Conservation (phyloP, 352 stramenopile species). For the Hyaloperonospora arabidopsidis region DNA sequence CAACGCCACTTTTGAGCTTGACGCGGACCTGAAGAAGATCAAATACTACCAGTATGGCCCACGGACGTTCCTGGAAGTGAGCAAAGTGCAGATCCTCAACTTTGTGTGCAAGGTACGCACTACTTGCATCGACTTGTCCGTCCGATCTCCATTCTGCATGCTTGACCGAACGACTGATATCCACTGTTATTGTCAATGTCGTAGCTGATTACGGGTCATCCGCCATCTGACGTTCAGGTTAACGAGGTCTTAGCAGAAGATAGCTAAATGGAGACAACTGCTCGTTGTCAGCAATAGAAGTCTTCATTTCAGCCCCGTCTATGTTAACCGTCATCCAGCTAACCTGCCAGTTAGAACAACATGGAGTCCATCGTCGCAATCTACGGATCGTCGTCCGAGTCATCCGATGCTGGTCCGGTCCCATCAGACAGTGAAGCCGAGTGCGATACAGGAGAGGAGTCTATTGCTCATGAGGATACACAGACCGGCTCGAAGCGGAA, state of each 20-base stretch:
- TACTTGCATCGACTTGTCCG: not conserved
- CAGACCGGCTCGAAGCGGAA: slow-evolving; percentile 36
- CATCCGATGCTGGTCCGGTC: slow-evolving; percentile 11
- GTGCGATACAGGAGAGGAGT: not conserved
- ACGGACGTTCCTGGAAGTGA: slow-evolving; percentile 64
- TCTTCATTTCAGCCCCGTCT: slow-evolving; percentile 12
- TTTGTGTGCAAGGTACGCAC: slow-evolving; percentile 78
- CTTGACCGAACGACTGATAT: not conserved
- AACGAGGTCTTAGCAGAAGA: slow-evolving; percentile 59
- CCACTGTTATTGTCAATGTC: slow-evolving; percentile 1
- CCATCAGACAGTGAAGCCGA: slow-evolving; percentile 21
- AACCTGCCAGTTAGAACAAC: slow-evolving; percentile 5
- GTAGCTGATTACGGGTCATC: slow-evolving; percentile 60
- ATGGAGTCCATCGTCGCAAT: slow-evolving; percentile 39
- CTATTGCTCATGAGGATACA: not conserved
- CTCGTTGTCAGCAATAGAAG: too few species aligned
- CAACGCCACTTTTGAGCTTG: slow-evolving; percentile 53
- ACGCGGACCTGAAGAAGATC: slow-evolving; percentile 70
- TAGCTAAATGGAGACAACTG: slow-evolving; percentile 18
- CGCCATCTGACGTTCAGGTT: slow-evolving; percentile 60
- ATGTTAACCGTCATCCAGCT: slow-evolving; percentile 10
- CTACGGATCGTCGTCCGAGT: slow-evolving; percentile 32
- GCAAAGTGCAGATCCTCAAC: slow-evolving; percentile 81
- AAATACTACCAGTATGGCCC: slow-evolving; percentile 66
- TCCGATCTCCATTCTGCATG: not conserved